Evolutionary conservation across 139 green algal species (phyloP).

Genomic region (Chlorella sp.): DNA sequence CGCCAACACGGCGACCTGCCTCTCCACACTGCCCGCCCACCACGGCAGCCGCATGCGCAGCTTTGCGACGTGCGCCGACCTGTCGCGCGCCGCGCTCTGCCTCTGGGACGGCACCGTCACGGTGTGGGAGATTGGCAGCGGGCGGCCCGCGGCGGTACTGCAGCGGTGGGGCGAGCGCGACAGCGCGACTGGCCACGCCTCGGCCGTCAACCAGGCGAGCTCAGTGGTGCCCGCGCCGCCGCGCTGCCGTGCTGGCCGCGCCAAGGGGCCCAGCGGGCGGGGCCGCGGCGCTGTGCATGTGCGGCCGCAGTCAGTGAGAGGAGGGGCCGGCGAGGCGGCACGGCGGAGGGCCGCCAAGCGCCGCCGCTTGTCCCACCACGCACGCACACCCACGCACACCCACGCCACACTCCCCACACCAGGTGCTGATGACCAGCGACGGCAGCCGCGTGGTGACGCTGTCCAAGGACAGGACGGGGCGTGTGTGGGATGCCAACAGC

Average conservation of each 20-base stretch:
- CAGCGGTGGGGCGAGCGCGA: conserved; percentile 59
- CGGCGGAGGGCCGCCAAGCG: background rate
- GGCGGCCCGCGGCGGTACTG: conserved; percentile 43
- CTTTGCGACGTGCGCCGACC: conserved; percentile 55
- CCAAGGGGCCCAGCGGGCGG: too few species aligned
- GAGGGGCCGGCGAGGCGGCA: too few species aligned
- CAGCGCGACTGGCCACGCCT: conserved; percentile 47
- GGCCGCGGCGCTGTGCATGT: too few species aligned
- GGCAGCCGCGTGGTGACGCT: conserved; percentile 55
- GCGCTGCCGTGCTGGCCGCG: too few species aligned
- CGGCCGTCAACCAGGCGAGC: background rate
- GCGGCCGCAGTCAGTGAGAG: too few species aligned
- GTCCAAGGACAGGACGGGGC: conserved; percentile 69
- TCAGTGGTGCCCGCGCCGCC: background rate
- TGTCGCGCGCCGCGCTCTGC: conserved; percentile 38
- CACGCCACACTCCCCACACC: conserved; percentile 10
- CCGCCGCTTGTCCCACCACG: background rate
- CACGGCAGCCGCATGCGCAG: conserved; percentile 59
- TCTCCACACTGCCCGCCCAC: conserved; percentile 51
- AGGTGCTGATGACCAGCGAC: conserved; percentile 41
- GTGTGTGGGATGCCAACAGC: conserved; percentile 63
- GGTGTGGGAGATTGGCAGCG: conserved; percentile 60
- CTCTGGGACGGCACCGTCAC: conserved; percentile 70
- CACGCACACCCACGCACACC: too few species aligned
- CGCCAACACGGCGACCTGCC: conserved; percentile 16